Evolutionary conservation across 2,329 filamentous ascomycete species (phyloP), one percentile per base, ranked within the genome.

Genomic region (Aspergillus luchuensis): DNA sequence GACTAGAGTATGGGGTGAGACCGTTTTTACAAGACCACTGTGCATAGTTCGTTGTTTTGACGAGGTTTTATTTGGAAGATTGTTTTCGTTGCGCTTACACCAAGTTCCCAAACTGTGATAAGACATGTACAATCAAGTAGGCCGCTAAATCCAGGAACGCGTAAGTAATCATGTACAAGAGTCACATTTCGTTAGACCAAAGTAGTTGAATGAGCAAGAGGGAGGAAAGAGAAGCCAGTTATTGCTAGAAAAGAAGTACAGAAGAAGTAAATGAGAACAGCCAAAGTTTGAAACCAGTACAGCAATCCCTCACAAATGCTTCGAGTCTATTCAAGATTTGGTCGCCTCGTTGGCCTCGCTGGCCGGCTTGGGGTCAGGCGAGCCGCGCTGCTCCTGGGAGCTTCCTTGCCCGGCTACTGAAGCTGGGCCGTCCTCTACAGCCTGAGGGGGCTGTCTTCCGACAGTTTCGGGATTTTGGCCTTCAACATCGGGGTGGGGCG

Each of bases 401-500:
- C 71, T 75, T 60, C 72, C 75, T 65, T 74, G 74, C 19, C 73
- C 72, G n/a, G 63, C 74, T 48, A 72, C 76, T 8, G 75, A 78
- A 47, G 78, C 78, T 57, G 78, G 78, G 56, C 72, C 73, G 61
- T 76, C 74, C 52, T 67, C 74, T 8, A 71, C 68, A 28, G 69
- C 69, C 25, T 70, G 72, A 39, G 76, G 74, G 23, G 73, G 69
- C n/a, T 72, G 67, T 17, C 78, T 77, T 15, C 76, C 76, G 23
- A 76, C 75, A 10, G 85, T 88, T 66, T 84, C 83, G 0, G 85
- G 85, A 63, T 87, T 85, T 57, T 81, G 79, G 33, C 84, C 85
- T 66, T 87, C 80, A 2, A 80, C 81, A 68, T 86, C 84, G 1
- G 84, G 84, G 69, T 86, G 84, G 62, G 81, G 80, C 49, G 82